A percentile compares a stretch with the other conserved stretches of the same genome.
Conservation (phyloP, 2,329 filamentous ascomycete genomes). For the Stachybotrys echinatus region DNA sequence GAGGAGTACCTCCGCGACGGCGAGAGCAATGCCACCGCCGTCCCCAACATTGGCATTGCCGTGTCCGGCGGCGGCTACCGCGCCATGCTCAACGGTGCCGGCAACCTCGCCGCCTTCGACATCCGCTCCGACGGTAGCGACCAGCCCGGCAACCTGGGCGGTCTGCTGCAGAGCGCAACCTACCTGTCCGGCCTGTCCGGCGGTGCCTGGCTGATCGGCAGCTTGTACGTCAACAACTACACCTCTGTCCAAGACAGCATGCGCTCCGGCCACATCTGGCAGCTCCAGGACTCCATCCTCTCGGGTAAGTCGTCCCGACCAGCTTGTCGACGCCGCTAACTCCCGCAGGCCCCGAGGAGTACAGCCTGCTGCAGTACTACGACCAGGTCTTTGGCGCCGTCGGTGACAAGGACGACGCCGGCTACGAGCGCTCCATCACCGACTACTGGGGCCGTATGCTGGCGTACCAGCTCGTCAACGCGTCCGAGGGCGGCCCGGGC, state of each 20-base stretch:
- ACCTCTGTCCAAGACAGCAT: slow-evolving; percentile 46
- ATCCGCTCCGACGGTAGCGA: slow-evolving; percentile 50
- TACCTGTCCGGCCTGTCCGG: slow-evolving; percentile 79
- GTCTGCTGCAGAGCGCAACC: slow-evolving; percentile 73
- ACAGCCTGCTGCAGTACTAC: slow-evolving; percentile 34
- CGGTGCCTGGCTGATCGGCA: slow-evolving; percentile 81
- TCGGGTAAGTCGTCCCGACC: slow-evolving; percentile 16
- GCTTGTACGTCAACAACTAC: slow-evolving; percentile 80
- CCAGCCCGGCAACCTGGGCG: slow-evolving; percentile 63
- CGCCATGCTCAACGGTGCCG: slow-evolving; percentile 79
- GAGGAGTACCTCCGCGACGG: slow-evolving; percentile 55
- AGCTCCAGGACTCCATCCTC: slow-evolving; percentile 36
- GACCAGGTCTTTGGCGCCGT: slow-evolving; percentile 27
- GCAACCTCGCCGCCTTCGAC: slow-evolving; percentile 75
- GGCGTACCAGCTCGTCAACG: slow-evolving; percentile 81
- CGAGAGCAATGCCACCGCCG: slow-evolving; percentile 22
- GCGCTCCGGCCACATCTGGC: slow-evolving; percentile 31
- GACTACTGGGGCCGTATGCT: slow-evolving; percentile 87
- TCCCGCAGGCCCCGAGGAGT: slow-evolving; percentile 27
- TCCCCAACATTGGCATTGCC: slow-evolving; percentile 65
- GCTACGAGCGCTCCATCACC: slow-evolving; percentile 61
- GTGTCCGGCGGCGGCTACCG: slow-evolving; percentile 82
- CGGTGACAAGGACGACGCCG: slow-evolving; percentile 30
- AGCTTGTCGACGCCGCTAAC: not conserved
- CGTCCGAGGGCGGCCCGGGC: slow-evolving; percentile 63